Evolutionary conservation across 768 basidiomycete species (phyloP), one percentile per base, ranked within the genome.

Genomic region (Serpula lacrymans): DNA sequence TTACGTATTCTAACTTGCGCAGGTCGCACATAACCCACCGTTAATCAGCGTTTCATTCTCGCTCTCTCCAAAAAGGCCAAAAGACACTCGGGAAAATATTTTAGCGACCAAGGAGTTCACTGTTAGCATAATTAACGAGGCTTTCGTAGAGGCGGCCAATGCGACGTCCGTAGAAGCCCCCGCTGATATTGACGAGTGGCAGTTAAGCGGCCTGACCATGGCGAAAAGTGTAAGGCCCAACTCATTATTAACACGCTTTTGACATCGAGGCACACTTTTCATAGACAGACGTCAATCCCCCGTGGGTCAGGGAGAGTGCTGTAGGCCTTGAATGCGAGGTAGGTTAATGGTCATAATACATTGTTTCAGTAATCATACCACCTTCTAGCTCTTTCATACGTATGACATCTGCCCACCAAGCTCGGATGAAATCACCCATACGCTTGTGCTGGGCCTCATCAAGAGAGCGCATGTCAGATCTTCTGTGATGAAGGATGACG

Each of bases 21-120:
- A 80, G 80, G 68, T 80, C 29, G 70, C 78, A 12, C 74, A 79
- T 54, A 70, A 83, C 43, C 86, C 85, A 3, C 81, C 86, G 1
- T 63, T 82, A 42, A 50, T 89, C 48, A 78, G 76, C 59, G 52
- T 88, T 34, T 81, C 80, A 5, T 77, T 84, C 55, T 65, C 67
- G 18, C 51, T 72, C 32, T 67, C 67, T 16, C 63, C 60, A 28
- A 64, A 63, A 20, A 59, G 64, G 25, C 67, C 70, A 27, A 78
- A 80, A 54, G 82, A 88, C 53, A 82, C 80, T 13, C 69, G 76
- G 35, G 68, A 72, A 43, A 88, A 88, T 46, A 82, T 87, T 46
- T 58, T 74, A 35, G 63, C 66, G 0, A 82, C 77, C 12, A 80
- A 78, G 45, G 70, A 84, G 53, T 90, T 89, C 58, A 80, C 78